Evolutionary conservation across 352 stramenopile species (phyloP).

Genomic region (Globisporangium paddicum): DNA sequence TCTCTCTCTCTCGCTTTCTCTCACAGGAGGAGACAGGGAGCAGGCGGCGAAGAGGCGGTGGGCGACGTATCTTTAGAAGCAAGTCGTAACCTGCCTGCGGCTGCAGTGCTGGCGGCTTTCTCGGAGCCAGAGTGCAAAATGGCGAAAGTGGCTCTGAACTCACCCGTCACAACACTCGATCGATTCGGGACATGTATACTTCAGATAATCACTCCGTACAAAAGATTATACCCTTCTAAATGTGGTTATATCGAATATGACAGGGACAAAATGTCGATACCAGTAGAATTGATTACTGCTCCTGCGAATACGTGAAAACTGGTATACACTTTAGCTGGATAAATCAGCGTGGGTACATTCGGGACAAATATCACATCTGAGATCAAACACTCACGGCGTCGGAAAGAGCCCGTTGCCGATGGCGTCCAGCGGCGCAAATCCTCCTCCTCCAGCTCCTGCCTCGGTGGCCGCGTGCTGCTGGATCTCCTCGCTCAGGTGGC

Average conservation of each 20-base stretch:
- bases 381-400: conserved; percentile 4
- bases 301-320: too few species aligned
- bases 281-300: too few species aligned
- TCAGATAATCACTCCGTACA: too few species aligned
- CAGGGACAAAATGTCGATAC: too few species aligned
- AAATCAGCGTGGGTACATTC: conserved; percentile 10
- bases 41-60: not conserved
- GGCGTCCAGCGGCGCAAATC: not conserved
- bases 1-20: too few species aligned
- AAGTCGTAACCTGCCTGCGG: not conserved
- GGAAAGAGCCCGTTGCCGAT: conserved; percentile 3
- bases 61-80: conserved; percentile 5
- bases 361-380: conserved; percentile 3
- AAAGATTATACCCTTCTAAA: too few species aligned
- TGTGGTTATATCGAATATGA: too few species aligned
- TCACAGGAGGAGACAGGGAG: not conserved
- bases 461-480: conserved; percentile 25
- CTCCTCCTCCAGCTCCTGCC: conserved; percentile 7
- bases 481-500: conserved; percentile 76
- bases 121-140: not conserved
- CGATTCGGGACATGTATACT: not conserved
- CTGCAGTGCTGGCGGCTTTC: not conserved
- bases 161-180: not conserved
- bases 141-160: not conserved
- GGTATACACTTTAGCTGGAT: too few species aligned